Percentiles rank a stretch among this genome's conserved stretches.
phyloP scores from a whole-genome alignment of 345 rosid genomes.

The Arabidopsis suecica region DNA sequence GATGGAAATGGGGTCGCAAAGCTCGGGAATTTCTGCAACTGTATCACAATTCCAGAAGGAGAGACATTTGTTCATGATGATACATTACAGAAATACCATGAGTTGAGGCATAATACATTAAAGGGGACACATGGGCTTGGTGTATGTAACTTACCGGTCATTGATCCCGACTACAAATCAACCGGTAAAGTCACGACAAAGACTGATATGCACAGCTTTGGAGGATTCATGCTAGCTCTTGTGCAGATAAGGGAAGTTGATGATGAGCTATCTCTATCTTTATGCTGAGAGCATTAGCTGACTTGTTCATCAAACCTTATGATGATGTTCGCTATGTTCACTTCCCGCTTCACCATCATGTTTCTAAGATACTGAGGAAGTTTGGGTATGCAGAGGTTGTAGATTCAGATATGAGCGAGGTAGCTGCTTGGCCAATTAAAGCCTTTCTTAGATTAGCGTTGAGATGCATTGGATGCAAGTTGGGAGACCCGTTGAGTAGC shows the following conservation, averaged over 20 bases:
- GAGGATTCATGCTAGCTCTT: slow-evolving; percentile 40
- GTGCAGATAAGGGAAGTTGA: slow-evolving; percentile 29
- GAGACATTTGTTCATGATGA: slow-evolving; percentile 28
- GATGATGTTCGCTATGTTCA: slow-evolving; percentile 18
- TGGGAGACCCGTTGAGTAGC: slow-evolving; percentile 29
- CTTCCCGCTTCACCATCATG: slow-evolving; percentile 32
- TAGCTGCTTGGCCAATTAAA: slow-evolving; percentile 18
- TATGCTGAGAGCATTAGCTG: slow-evolving; percentile 33
- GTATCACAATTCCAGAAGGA: slow-evolving; percentile 38
- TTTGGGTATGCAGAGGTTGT: slow-evolving; percentile 31
- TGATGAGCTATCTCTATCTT: slow-evolving; percentile 35
- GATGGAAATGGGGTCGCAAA: slow-evolving; percentile 35
- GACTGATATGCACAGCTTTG: slow-evolving; percentile 41
- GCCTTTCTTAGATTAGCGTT: slow-evolving; percentile 33
- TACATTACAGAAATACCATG: slow-evolving; percentile 30
- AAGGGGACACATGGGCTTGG: slow-evolving; percentile 38
- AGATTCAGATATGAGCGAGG: slow-evolving; percentile 14
- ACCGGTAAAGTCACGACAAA: slow-evolving; percentile 37
- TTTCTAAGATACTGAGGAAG: slow-evolving; percentile 32
- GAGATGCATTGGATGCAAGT: slow-evolving; percentile 33
- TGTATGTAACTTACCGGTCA: slow-evolving; percentile 36
- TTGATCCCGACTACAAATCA: slow-evolving; percentile 27
- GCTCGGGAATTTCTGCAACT: slow-evolving; percentile 37
- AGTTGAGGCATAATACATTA: slow-evolving; percentile 9
- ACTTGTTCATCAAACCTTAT: slow-evolving; percentile 32